These are phyloP conservation scores for Casuarina cunninghamiana DNA, from an alignment of 306 rosid species.

Conservation along the genomic window DNA sequence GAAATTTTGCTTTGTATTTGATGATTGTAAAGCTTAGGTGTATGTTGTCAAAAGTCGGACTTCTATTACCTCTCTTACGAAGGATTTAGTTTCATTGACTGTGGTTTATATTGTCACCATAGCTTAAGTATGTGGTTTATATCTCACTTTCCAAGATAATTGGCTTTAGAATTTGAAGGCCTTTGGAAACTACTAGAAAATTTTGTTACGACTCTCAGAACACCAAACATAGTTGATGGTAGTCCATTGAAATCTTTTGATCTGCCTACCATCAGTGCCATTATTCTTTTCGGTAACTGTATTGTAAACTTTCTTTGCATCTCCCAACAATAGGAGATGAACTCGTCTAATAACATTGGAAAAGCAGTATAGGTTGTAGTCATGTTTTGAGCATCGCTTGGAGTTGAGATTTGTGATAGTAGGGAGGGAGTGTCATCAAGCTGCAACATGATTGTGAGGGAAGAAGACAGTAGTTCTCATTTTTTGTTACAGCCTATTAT, in stretches of 20 bases:
- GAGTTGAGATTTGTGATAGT: background rate
- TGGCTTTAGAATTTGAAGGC: background rate
- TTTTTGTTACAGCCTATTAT: background rate
- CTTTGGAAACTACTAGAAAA: background rate
- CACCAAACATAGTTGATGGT: background rate
- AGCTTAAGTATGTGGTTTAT: background rate
- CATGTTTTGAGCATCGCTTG: background rate
- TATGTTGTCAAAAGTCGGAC: no score
- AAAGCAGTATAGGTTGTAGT: background rate
- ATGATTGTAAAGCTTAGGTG: background rate
- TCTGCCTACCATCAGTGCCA: background rate
- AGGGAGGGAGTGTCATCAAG: background rate
- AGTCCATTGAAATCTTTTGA: background rate
- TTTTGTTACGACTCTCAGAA: background rate
- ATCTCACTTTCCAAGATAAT: background rate
- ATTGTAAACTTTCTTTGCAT: background rate
- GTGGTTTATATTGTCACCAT: background rate
- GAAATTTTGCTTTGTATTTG: background rate
- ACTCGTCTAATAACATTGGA: background rate
- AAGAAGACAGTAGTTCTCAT: background rate
- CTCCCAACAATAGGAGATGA: background rate
- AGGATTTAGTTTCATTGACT: no score
- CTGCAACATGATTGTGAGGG: background rate
- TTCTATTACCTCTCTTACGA: no score
- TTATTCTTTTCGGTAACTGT: background rate